These are phyloP conservation scores for Fusarium acutatum DNA, from an alignment of 2,329 filamentous ascomycete genomes.

Conservation along the genomic window DNA sequence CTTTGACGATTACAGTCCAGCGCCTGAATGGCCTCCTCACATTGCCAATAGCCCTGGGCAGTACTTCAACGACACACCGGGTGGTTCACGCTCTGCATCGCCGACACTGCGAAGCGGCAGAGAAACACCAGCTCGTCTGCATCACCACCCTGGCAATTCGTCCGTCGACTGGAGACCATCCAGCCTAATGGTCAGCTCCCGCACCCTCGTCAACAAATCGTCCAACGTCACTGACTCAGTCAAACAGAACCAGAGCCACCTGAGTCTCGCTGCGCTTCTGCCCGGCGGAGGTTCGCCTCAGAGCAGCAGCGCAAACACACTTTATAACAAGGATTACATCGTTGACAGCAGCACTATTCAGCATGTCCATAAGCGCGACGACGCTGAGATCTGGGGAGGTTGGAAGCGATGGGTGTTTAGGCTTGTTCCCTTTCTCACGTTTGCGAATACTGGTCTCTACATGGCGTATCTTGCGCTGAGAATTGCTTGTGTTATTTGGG, in stretches of 20 bases:
- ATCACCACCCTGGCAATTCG: constrained; percentile 31
- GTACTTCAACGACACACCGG: constrained; percentile 38
- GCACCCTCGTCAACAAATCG: constrained; percentile 20
- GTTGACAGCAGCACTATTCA: constrained; percentile 47
- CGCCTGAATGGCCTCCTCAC: constrained; percentile 40
- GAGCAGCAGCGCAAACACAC: constrained; percentile 37
- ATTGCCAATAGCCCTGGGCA: constrained; percentile 32
- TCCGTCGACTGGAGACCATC: constrained; percentile 44
- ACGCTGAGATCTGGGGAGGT: constrained; percentile 55
- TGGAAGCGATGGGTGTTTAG: constrained; percentile 53
- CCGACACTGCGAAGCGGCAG: constrained; percentile 39
- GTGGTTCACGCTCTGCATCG: constrained; percentile 40
- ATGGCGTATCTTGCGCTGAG: constrained; percentile 60
- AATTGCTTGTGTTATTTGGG: constrained; percentile 60
- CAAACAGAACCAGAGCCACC: constrained; percentile 53
- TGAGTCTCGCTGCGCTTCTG: constrained; percentile 52
- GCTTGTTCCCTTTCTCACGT: constrained; percentile 50
- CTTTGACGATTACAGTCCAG: constrained; percentile 36
- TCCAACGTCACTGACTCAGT: constrained; percentile 33
- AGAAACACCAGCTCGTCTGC: constrained; percentile 33
- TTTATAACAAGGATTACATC: constrained; percentile 44
- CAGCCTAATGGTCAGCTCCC: constrained; percentile 40
- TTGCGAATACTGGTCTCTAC: constrained; percentile 54
- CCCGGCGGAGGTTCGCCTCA: constrained; percentile 35
- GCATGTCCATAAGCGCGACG: constrained; percentile 53